Percentiles rank a stretch among this genome's conserved stretches.
Conservation (phyloP, 2,329 filamentous ascomycete species). For the Ophidiomyces ophidiicola region DNA sequence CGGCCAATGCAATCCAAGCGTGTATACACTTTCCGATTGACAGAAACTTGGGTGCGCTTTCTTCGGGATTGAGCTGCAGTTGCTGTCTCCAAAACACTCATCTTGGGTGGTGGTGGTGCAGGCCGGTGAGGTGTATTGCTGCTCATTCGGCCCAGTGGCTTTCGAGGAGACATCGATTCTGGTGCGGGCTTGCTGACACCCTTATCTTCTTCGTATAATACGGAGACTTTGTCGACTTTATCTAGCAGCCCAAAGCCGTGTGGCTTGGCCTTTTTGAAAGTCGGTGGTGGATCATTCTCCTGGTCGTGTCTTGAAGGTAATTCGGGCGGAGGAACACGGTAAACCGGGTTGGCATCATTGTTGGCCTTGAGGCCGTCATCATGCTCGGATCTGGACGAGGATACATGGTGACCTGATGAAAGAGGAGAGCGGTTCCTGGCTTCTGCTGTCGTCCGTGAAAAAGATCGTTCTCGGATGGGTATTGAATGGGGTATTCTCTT, state of each 20-base stretch:
- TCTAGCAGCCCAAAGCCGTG: constrained; percentile 44
- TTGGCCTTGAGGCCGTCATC: neutral
- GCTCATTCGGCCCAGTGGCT: constrained; percentile 42
- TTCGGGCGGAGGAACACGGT: constrained; percentile 46
- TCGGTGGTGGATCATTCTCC: constrained; percentile 68
- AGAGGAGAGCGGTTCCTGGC: neutral
- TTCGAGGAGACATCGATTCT: constrained; percentile 34
- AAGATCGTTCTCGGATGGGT: constrained; percentile 5
- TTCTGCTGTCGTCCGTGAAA: neutral
- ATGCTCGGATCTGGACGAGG: neutral
- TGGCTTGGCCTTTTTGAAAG: constrained; percentile 52
- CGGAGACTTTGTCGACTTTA: constrained; percentile 43
- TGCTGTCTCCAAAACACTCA: constrained; percentile 88
- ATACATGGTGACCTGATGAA: neutral
- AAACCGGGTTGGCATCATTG: constrained; percentile 41
- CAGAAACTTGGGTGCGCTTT: constrained; percentile 68
- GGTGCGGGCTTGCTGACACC: constrained; percentile 33
- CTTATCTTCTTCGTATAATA: constrained; percentile 32
- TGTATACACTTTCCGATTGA: constrained; percentile 87
- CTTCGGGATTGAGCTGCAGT: constrained; percentile 64
- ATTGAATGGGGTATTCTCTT: constrained; percentile 13
- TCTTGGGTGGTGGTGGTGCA: constrained; percentile 80
- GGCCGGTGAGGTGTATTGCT: constrained; percentile 65
- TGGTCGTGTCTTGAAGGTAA: constrained; percentile 60
- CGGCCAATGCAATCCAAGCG: constrained; percentile 81